Evolutionary conservation across 148 eudicot genomes (phyloP), one percentile per base, ranked within the genome.

Genomic region (Vaccinium macrocarpon): DNA sequence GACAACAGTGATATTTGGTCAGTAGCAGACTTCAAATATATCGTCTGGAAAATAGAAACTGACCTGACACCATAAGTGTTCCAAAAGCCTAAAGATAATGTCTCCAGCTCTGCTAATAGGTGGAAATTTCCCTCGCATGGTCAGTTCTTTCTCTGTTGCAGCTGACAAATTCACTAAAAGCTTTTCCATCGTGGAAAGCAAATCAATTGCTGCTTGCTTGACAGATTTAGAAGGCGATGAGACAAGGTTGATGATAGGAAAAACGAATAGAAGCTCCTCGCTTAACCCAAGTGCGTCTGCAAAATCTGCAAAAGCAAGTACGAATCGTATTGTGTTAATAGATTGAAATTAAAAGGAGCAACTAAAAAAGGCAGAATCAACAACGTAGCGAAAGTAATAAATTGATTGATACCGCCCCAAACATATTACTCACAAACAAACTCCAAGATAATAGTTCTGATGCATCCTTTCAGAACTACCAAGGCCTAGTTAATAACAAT

Each of bases 1-100:
- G 21, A 72, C 8, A 53, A 74, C 21, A 74, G 55, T 35, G 51
- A 53, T 53, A 53, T 32, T 21, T 15, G 74, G 19, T 72, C 4
- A 66, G n/a, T 35, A 71, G 61, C 13, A 76, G 23, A 35, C 23
- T 29, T 19, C 12, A 48, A n/a, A 61, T 77, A 21, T 14, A 81
- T 81, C 16, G 55, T 78, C 25, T 35, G 42, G 32, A 14, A 27
- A 88, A 79, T 49, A 29, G 59, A 50, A 76, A 82, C 55, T 80
- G 77, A 97, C 99, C 98, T 97, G 91, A 82, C 84, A 87, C 96
- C 94, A 93, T 82, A 95, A 85, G 88, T 92, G 90, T 56, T 84
- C 86, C 84, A 95, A 82, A 87, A 92, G 90, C 89, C 93, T 88
- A 64, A 85, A 86, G 42, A 92, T 51, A 35, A 93, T 91, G 77